Evolutionary conservation across 2,329 filamentous ascomycete species (phyloP).

Genomic region (Apiospora koreana): DNA sequence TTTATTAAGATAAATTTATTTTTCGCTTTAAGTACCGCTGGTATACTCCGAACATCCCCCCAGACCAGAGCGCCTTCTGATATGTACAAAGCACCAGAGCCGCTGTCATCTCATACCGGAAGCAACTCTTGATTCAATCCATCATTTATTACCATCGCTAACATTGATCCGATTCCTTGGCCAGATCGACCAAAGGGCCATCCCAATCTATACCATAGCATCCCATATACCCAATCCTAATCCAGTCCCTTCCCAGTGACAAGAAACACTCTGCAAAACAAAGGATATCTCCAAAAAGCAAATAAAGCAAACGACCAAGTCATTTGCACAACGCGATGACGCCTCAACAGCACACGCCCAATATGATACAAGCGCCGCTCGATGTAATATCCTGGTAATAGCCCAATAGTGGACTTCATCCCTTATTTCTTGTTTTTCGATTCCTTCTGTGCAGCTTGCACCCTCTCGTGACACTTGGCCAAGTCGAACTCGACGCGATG

Average conservation of each 20-base stretch:
- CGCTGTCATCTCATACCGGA: neutral
- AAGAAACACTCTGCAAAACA: neutral
- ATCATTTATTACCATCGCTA: neutral
- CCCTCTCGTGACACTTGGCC: slow-evolving; percentile 6
- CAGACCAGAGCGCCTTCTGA: too few relatives aligned
- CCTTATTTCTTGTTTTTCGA: neutral
- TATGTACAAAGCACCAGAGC: too few relatives aligned
- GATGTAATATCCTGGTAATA: neutral
- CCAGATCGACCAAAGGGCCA: neutral
- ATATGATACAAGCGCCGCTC: neutral
- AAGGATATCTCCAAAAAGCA: neutral
- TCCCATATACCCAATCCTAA: neutral
- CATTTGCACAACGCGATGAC: neutral
- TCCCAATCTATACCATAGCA: neutral
- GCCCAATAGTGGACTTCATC: too few relatives aligned
- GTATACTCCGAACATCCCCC: too few relatives aligned
- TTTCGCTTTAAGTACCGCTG: too few relatives aligned
- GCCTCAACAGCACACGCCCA: neutral
- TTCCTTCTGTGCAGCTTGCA: neutral
- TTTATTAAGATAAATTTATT: too few relatives aligned
- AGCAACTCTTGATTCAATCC: neutral
- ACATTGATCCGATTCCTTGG: neutral
- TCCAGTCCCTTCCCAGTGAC: neutral
- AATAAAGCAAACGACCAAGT: neutral
- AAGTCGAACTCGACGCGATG: slow-evolving; percentile 51